Evolutionary conservation across 768 basidiomycete species (phyloP).

Genomic region (Rhizopogon roseolus): DNA sequence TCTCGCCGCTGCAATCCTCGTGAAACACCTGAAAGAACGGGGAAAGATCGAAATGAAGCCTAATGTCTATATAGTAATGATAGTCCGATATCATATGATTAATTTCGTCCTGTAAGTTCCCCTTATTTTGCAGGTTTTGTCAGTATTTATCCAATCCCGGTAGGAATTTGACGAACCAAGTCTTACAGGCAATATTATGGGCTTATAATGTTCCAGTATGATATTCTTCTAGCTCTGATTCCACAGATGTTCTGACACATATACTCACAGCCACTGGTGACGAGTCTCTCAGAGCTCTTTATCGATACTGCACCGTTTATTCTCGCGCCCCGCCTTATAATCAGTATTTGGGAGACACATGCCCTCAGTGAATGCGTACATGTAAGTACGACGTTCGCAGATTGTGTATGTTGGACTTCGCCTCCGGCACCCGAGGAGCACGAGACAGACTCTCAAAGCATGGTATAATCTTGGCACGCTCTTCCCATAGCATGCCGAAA

Average conservation of each 20-base stretch:
- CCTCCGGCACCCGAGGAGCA: background rate
- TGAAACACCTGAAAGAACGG: background rate
- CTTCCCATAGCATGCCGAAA: no score
- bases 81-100: background rate
- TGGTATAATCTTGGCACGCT: background rate
- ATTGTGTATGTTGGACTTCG: conserved; percentile 1
- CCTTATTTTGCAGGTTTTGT: background rate
- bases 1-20: background rate
- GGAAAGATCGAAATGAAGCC: background rate
- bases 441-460: background rate
- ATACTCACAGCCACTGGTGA: background rate
- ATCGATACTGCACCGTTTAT: background rate
- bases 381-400: background rate
- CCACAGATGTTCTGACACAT: background rate
- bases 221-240: no score
- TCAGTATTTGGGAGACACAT: conserved; percentile 1
- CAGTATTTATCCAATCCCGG: background rate
- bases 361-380: background rate
- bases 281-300: background rate
- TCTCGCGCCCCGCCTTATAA: background rate
- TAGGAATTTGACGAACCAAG: background rate
- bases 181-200: background rate
- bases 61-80: background rate
- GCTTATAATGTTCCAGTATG: background rate
- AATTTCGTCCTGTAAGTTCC: background rate